phyloP scores from a whole-genome alignment of 352 stramenopile genomes.

The Phytophthora litchii region DNA sequence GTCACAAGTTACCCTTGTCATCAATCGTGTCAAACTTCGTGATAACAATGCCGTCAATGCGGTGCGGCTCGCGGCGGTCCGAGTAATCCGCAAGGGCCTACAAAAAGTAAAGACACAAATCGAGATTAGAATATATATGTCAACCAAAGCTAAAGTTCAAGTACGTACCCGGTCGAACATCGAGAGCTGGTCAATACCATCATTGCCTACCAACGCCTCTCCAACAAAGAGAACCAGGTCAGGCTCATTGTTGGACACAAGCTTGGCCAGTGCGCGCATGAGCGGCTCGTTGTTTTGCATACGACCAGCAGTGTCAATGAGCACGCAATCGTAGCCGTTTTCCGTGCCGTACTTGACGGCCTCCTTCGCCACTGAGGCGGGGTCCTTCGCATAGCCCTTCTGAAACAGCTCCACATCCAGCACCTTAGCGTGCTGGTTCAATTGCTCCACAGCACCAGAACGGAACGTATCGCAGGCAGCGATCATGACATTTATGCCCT shows the following conservation, averaged over 20 bases:
- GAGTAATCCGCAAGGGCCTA: slow-evolving; percentile 91
- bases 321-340: slow-evolving; percentile 96
- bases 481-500: slow-evolving; percentile 96
- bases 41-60: slow-evolving; percentile 98
- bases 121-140: slow-evolving; percentile 12
- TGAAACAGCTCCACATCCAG: slow-evolving; percentile 97
- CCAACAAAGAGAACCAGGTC: slow-evolving; percentile 99
- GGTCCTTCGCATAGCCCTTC: slow-evolving; percentile 96
- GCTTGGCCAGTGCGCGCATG: slow-evolving; percentile 97
- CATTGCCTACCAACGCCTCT: slow-evolving; percentile 98
- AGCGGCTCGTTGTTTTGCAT: slow-evolving; percentile 99
- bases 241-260: slow-evolving; percentile 96
- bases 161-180: slow-evolving; percentile 92
- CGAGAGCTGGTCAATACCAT: slow-evolving; percentile 98
- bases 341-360: slow-evolving; percentile 95
- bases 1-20: slow-evolving; percentile 91
- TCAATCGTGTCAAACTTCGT: slow-evolving; percentile 99
- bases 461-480: slow-evolving; percentile 99
- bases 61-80: slow-evolving; percentile 83
- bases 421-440: slow-evolving; percentile 97
- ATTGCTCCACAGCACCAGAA: slow-evolving; percentile 98
- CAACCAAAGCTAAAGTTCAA: background rate
- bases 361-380: slow-evolving; percentile 93
- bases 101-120: slow-evolving; percentile 8
- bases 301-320: slow-evolving; percentile 98